Conservation (phyloP, 2,329 filamentous ascomycete species). For the Epichloe aotearoae region DNA sequence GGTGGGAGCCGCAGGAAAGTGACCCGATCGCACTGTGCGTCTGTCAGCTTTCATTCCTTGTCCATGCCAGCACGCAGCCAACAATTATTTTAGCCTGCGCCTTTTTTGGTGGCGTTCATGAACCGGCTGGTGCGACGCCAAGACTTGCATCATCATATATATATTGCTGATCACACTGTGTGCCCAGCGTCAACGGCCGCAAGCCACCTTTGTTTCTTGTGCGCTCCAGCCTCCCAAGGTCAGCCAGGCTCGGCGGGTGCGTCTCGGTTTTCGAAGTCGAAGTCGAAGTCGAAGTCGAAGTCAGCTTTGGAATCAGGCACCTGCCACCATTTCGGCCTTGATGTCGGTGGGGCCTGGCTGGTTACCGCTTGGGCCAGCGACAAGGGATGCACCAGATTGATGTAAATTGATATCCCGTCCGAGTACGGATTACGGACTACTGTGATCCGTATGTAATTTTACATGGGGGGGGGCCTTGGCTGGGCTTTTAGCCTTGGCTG, state of each 20-base stretch:
- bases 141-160: constrained; percentile 1
- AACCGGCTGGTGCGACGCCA: constrained; percentile 6
- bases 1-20: neutral
- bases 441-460: neutral
- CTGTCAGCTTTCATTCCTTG: neutral
- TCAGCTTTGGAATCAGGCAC: too few relatives aligned
- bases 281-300: too few relatives aligned
- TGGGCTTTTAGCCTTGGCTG: neutral
- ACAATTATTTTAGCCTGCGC: neutral
- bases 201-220: neutral
- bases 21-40: neutral
- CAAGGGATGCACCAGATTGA: neutral
- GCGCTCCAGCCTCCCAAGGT: neutral
- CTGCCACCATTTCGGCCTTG: neutral
- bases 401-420: too few relatives aligned
- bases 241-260: neutral
- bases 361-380: neutral
- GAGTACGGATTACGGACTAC: too few relatives aligned
- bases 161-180: constrained; percentile 2
- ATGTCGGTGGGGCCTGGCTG: neutral
- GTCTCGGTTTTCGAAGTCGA: too few relatives aligned
- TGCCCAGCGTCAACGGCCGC: neutral
- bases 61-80: neutral
- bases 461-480: neutral
- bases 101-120: neutral